Percentiles rank a stretch among this genome's conserved stretches.
phyloP scores from a whole-genome alignment of 495 filamentous ascomycete species.

The Elasticomyces elasticus region DNA sequence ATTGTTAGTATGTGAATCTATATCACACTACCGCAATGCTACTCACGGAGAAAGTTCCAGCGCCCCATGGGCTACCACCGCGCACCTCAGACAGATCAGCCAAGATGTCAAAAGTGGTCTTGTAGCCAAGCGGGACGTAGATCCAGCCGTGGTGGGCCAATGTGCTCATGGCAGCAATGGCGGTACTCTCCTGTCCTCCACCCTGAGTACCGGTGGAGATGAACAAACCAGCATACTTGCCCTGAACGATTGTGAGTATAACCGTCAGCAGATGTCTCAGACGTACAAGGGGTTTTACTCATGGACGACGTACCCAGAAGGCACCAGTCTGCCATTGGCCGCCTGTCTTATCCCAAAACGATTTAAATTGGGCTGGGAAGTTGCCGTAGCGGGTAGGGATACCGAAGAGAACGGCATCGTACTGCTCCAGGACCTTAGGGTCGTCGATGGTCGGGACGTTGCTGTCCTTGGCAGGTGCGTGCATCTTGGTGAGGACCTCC shows the following conservation, averaged over 20 bases:
- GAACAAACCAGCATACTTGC: conserved; percentile 91
- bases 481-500: conserved; percentile 78
- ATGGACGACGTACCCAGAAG: no score
- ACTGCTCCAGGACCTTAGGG: conserved; percentile 38
- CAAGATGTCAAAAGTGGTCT: conserved; percentile 60
- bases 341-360: conserved; percentile 78
- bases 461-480: conserved; percentile 67
- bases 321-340: conserved; percentile 45
- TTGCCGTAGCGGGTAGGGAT: conserved; percentile 98
- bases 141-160: conserved; percentile 88
- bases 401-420: conserved; percentile 82
- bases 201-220: conserved; percentile 70
- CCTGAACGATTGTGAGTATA: no score
- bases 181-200: conserved; percentile 90
- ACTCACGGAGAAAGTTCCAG: conserved; percentile 78
- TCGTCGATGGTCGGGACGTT: conserved; percentile 54
- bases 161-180: conserved; percentile 72
- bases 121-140: conserved; percentile 91
- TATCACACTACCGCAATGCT: background rate
- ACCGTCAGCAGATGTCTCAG: no score
- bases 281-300: no score
- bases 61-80: conserved; percentile 87
- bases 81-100: conserved; percentile 63
- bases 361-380: conserved; percentile 94
- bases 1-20: conserved; percentile 4